phyloP scores from a whole-genome alignment of 2,329 filamentous ascomycete genomes.

The Cladophialophora yegresii region DNA sequence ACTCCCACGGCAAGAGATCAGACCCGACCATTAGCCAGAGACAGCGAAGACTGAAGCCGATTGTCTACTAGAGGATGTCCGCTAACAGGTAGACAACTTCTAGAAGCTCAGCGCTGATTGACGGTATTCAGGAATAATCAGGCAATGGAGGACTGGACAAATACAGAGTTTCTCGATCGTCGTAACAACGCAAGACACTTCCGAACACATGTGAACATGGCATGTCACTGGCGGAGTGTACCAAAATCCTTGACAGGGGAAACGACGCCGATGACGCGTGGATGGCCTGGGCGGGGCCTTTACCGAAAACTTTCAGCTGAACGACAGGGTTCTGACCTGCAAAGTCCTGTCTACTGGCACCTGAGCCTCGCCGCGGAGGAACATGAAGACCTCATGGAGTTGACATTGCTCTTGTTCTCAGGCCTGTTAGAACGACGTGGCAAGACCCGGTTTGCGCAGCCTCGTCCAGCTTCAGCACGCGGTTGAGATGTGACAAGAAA shows the following conservation, averaged over 20 bases:
- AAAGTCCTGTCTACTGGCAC: not conserved
- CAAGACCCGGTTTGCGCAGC: not conserved
- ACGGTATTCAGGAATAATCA: not conserved
- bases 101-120: not conserved
- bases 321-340: not conserved
- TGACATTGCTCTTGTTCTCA: not conserved
- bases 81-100: not conserved
- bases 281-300: not conserved
- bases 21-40: not conserved
- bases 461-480: not conserved
- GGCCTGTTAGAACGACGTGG: not conserved
- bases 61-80: not conserved
- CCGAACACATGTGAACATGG: not conserved
- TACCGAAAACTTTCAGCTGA: not conserved
- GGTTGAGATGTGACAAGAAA: not conserved
- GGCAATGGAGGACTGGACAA: not conserved
- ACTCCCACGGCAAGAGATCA: not conserved
- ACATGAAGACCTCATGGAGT: not conserved
- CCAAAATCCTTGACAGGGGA: not conserved
- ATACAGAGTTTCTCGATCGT: not conserved
- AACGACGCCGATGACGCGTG: slow-evolving; percentile 4
- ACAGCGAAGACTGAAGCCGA: not conserved
- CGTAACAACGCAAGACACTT: too few species aligned
- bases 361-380: not conserved
- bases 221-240: not conserved